These are phyloP conservation scores for Trichoderma koningii DNA, from an alignment of 2,329 filamentous ascomycete species.

Conservation along the genomic window DNA sequence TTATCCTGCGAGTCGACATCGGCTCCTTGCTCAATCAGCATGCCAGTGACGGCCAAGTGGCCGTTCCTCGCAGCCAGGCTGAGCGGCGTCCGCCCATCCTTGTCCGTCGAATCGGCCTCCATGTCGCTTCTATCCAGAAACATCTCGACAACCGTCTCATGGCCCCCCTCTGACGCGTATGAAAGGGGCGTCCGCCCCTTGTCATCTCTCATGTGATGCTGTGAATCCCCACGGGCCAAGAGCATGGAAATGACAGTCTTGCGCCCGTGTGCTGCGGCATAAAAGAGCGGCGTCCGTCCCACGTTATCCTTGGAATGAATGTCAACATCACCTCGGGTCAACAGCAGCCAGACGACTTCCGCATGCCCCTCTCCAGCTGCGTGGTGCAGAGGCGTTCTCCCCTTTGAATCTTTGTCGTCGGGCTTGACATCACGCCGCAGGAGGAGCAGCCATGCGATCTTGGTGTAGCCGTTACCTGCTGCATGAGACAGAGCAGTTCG, in stretches of 20 bases:
- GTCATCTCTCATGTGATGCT: not conserved
- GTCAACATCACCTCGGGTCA: slow-evolving; percentile 8
- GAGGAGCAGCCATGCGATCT: slow-evolving; percentile 1
- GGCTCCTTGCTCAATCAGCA: slow-evolving; percentile 13
- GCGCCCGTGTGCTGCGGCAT: slow-evolving; percentile 2
- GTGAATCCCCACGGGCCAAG: not conserved
- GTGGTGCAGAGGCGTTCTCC: not conserved
- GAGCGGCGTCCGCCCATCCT: not conserved
- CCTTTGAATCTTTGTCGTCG: not conserved
- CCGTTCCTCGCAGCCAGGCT: not conserved
- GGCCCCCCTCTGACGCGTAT: slow-evolving; percentile 1
- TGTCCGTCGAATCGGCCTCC: not conserved
- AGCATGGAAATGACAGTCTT: not conserved
- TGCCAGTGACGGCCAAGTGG: not conserved
- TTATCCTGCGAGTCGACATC: not conserved
- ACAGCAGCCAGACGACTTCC: slow-evolving; percentile 7
- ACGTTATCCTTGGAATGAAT: not conserved
- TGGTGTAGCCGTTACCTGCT: not conserved
- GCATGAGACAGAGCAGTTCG: slow-evolving; percentile 1
- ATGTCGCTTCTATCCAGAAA: slow-evolving; percentile 8
- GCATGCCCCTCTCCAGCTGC: slow-evolving; percentile 7
- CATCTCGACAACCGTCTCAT: slow-evolving; percentile 8
- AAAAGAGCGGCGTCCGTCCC: not conserved
- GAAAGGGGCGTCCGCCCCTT: not conserved
- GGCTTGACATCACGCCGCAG: slow-evolving; percentile 10